Base-by-base conservation (phyloP, 306 rosid species). In the Prosopis cineraria region DNA sequence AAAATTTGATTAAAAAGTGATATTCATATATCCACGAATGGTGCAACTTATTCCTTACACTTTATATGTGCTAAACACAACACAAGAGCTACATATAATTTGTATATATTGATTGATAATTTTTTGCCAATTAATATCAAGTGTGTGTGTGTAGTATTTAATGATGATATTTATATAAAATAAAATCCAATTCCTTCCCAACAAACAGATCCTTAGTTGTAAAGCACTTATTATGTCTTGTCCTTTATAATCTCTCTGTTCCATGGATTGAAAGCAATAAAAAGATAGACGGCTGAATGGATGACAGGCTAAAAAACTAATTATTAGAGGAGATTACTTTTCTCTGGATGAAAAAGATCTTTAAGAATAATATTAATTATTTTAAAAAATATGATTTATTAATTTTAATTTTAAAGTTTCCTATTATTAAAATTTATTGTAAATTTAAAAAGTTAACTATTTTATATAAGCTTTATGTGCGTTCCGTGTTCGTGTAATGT, bases 231-330 rank as follows among this genome's bases (percentile, higher is more conserved):
- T 12, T 3, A 52, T 33, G 7, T 52, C 13, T 34, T 53, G 65
- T 53, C 64, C 50, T 71, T 19, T 71, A 31, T 10, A 31, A 10
- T 68, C 39, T 27, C 48, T 44, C 22, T 7, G 24, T 16, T 44
- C 17, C 24, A 44, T 27, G 36, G 52, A 29, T 67, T 5, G 40
- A 67, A 67, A 67, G 52, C 50, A 39, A 33, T 29, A 22, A 17
- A 47, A 47, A 47, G 27, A 31, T 70, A 31, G 31, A 52, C 59
- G 60, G 43, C 29, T 8, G 30, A 47, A 70, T 70, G 66, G 66
- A 53, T 72, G 76, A 72, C 50, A 72, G 76, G 48, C 76, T 72
- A 37, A 36, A n/a, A 65, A 64, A 34, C 25, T 16, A 34, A 56
- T 56, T 56, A 56, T 56, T 56, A 56, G 64, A 3, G 17, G 7